phyloP scores from a whole-genome alignment of 805 yeast species.

The Candida endomychidarum region DNA sequence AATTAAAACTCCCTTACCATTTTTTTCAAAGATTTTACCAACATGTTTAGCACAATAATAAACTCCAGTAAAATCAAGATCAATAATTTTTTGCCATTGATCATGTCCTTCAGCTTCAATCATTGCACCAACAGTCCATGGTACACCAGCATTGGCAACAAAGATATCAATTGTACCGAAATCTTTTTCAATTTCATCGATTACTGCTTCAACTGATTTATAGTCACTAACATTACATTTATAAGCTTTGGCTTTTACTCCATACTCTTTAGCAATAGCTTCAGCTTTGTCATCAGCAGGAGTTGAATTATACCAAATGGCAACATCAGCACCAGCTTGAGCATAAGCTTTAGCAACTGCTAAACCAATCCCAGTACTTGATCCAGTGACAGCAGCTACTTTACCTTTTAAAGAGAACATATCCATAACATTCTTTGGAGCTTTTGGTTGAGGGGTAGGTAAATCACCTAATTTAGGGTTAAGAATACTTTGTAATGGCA shows the following conservation, averaged over 20 bases:
- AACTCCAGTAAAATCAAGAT: slow-evolving; percentile 42
- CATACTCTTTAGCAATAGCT: slow-evolving; percentile 54
- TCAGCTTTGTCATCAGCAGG: slow-evolving; percentile 66
- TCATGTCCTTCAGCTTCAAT: slow-evolving; percentile 37
- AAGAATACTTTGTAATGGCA: slow-evolving; percentile 15
- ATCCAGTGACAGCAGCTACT: slow-evolving; percentile 83
- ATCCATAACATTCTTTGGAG: slow-evolving; percentile 56
- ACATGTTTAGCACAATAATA: slow-evolving; percentile 45
- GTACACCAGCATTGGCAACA: slow-evolving; percentile 89
- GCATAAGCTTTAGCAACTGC: slow-evolving; percentile 82
- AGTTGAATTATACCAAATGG: slow-evolving; percentile 46
- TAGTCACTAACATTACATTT: slow-evolving; percentile 55
- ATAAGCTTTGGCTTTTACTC: slow-evolving; percentile 63
- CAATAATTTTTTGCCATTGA: slow-evolving; percentile 35
- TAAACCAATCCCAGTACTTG: slow-evolving; percentile 78
- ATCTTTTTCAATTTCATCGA: slow-evolving; percentile 55
- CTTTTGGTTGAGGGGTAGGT: slow-evolving; percentile 54
- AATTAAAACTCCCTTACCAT: slow-evolving; percentile 43
- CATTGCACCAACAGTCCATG: slow-evolving; percentile 68
- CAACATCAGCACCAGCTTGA: slow-evolving; percentile 83
- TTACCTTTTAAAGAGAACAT: slow-evolving; percentile 79
- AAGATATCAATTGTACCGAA: slow-evolving; percentile 81
- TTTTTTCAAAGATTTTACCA: slow-evolving; percentile 39
- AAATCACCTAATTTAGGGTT: slow-evolving; percentile 38
- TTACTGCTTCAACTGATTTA: slow-evolving; percentile 48